phyloP scores from a whole-genome alignment of 176 grass and related monocot species.

The Neostapfia colusana region DNA sequence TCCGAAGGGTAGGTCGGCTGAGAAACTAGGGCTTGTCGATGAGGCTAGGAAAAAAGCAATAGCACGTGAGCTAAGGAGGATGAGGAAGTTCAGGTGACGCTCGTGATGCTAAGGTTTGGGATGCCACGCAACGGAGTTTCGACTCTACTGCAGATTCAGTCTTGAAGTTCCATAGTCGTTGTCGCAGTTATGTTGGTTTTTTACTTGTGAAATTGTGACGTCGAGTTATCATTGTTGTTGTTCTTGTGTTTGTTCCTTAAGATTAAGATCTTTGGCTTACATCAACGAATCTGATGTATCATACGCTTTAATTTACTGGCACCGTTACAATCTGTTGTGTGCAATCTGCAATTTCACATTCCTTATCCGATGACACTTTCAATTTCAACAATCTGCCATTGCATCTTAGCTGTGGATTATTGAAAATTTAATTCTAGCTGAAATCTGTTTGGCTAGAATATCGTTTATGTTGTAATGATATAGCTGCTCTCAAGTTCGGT shows the following conservation, averaged over 20 bases:
- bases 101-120: neutral
- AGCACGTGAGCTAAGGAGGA: constrained; percentile 46
- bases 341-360: constrained; percentile 2
- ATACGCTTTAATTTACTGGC: neutral
- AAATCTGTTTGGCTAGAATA: too few relatives aligned
- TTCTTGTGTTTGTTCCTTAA: neutral
- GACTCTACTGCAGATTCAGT: neutral
- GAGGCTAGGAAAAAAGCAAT: constrained; percentile 49
- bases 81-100: constrained; percentile 38
- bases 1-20: neutral
- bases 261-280: neutral
- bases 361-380: neutral
- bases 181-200: neutral
- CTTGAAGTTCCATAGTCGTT: neutral
- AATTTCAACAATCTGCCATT: neutral
- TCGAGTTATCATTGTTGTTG: neutral
- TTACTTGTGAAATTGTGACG: neutral
- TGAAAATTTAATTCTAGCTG: too few relatives aligned
- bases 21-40: constrained; percentile 37
- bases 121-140: constrained; percentile 24
- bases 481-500: too few relatives aligned
- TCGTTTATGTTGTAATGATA: too few relatives aligned
- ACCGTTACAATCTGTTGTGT: neutral
- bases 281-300: neutral
- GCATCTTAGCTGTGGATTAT: too few relatives aligned